A percentile compares a stretch with the other conserved stretches of the same genome.
Conservation (phyloP, 441 rosid species). For the Rhodomyrtus psidioides region DNA sequence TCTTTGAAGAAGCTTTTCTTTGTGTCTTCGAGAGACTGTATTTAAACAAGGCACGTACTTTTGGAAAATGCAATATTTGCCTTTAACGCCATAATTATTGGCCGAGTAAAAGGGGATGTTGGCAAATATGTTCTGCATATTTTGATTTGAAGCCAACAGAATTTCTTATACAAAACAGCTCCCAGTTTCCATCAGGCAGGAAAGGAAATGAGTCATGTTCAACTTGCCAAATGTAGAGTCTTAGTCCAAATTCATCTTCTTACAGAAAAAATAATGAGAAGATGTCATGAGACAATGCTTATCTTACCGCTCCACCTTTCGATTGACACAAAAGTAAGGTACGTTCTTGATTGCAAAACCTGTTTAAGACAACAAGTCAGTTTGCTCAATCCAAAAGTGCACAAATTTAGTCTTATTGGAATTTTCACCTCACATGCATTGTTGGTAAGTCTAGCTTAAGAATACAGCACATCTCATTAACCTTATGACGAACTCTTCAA, state of each 20-base stretch:
- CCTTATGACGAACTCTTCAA: not conserved
- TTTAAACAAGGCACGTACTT: not conserved
- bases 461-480: not conserved
- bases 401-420: not conserved
- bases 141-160: not conserved
- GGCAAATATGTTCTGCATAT: not conserved
- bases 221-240: not conserved
- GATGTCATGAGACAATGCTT: not conserved
- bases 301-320: slow-evolving; percentile 94
- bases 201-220: not conserved
- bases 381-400: not conserved
- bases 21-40: not conserved
- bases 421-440: not conserved
- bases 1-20: not conserved
- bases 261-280: not conserved
- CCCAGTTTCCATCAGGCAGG: not conserved
- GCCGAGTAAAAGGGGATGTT: not conserved
- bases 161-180: not conserved
- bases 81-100: not conserved
- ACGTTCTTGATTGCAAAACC: slow-evolving; percentile 83
- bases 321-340: slow-evolving; percentile 59
- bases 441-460: not conserved
- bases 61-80: not conserved
- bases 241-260: not conserved
- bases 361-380: slow-evolving; percentile 7